A percentile compares a stretch with the other conserved stretches of the same genome.
Evolutionary conservation across 1,284 basidiomycete species (phyloP).

Genomic region (Ceratobasidium sp.): DNA sequence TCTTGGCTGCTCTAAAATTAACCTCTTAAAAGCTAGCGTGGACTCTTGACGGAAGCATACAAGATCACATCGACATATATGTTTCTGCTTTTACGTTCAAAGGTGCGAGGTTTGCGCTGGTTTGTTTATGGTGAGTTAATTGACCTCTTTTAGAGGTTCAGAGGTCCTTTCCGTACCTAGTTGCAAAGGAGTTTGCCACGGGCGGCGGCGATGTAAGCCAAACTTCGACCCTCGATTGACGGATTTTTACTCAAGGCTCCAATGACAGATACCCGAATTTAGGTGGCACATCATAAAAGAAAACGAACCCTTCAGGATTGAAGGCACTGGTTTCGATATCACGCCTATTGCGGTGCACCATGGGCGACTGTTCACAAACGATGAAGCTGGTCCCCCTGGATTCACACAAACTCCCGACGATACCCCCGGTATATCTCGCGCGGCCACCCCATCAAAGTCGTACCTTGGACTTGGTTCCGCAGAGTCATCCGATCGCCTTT

Average conservation of each 20-base stretch:
- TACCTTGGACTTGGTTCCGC: background rate
- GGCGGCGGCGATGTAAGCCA: constrained; percentile 74
- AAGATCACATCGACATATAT: constrained; percentile 75
- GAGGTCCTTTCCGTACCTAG: constrained; percentile 76
- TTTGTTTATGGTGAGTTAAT: background rate
- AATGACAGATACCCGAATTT: constrained; percentile 70
- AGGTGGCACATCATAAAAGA: constrained; percentile 75
- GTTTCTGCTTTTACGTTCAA: constrained; percentile 67
- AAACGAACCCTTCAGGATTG: constrained; percentile 30
- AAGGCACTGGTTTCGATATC: constrained; percentile 30
- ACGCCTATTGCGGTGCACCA: constrained; percentile 40
- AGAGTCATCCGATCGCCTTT: constrained; percentile 16
- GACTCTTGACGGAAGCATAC: constrained; percentile 72
- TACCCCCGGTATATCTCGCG: constrained; percentile 27
- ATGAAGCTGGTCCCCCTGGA: constrained; percentile 1
- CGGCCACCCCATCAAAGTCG: constrained; percentile 8
- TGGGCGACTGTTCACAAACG: constrained; percentile 35
- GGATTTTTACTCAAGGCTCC: background rate
- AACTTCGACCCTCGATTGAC: background rate
- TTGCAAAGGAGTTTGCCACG: constrained; percentile 74
- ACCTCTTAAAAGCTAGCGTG: constrained; percentile 59
- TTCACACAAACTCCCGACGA: constrained; percentile 12
- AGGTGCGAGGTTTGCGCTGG: background rate
- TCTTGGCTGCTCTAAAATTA: background rate
- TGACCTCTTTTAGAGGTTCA: constrained; percentile 59